Conservation (phyloP, 345 rosid species). For the Gynandropsis gynandra region DNA sequence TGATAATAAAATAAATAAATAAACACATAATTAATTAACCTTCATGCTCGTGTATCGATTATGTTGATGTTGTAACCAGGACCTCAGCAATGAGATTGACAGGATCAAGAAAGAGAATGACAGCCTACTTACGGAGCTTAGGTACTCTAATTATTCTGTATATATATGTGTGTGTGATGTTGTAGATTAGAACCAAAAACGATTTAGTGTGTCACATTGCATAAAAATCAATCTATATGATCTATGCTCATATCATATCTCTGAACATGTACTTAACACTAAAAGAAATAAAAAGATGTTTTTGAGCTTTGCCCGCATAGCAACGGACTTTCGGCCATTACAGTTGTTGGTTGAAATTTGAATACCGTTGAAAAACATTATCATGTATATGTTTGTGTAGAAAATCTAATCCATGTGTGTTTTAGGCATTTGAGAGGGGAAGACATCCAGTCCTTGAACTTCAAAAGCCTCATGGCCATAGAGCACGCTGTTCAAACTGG, state of each 20-base stretch:
- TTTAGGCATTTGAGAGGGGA: conserved; percentile 69
- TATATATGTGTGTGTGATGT: no score
- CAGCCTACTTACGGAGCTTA: conserved; percentile 70
- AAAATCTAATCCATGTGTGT: no score
- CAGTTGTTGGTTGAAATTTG: no score
- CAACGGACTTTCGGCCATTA: no score
- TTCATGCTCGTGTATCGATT: not conserved
- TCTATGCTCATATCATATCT: not conserved
- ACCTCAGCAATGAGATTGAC: conserved; percentile 70
- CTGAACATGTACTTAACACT: not conserved
- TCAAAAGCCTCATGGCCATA: conserved; percentile 43
- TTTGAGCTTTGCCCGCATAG: no score
- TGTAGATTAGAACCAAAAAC: no score
- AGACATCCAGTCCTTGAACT: conserved; percentile 54
- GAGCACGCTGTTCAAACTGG: conserved; percentile 74
- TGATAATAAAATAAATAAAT: no score
- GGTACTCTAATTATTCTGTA: conserved; percentile 28
- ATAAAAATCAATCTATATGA: no score
- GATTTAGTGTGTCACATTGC: no score
- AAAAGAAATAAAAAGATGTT: no score
- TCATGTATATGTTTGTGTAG: no score
- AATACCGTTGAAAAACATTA: no score
- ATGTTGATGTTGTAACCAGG: conserved; percentile 30
- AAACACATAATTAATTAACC: not conserved
- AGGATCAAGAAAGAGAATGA: conserved; percentile 81